These are phyloP conservation scores for barley (Hordeum vulgare) DNA, from an alignment of 176 grass and related monocot species.

Conservation along the genomic window MorexV3_pseudomolecules_assembly NC_058522.1:241800849-241801348, in stretches of 20 bases:
- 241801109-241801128: slow-evolving; percentile 17
- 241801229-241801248: slow-evolving; percentile 81
- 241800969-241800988: not conserved
- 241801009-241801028: not conserved
- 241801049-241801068: not conserved
- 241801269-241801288: slow-evolving; percentile 42
- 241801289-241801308: slow-evolving; percentile 26
- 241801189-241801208: slow-evolving; percentile 9
- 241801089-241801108: not conserved
- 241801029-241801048: not conserved
- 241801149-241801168: not conserved
- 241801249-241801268: slow-evolving; percentile 77
- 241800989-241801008: not conserved
- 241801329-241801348: slow-evolving; percentile 4
- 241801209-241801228: not conserved
- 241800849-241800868: not conserved
- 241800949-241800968: slow-evolving; percentile 21
- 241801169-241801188: slow-evolving; percentile 26
- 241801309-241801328: not conserved
- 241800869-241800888: not conserved
- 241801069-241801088: not conserved
- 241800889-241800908: not conserved
- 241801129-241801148: slow-evolving; percentile 6
- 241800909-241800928: not conserved
- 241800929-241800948: slow-evolving; percentile 1